These are phyloP conservation scores for Fusarium multiceps DNA, from an alignment of 2,329 filamentous ascomycete genomes.

Conservation along the genomic window DNA sequence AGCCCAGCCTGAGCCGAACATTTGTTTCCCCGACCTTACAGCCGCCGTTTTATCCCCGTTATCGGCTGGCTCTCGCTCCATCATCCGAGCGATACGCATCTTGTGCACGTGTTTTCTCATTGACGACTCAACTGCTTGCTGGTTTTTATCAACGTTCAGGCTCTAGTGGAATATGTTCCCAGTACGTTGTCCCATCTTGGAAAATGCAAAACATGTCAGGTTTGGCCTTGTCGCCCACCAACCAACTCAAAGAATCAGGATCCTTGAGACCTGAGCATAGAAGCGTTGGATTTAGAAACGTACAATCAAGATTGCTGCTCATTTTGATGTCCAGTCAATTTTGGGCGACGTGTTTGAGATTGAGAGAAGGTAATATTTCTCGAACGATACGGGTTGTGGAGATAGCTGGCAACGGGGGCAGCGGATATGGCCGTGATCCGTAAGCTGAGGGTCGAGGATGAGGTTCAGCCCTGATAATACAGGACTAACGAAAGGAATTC, in stretches of 20 bases:
- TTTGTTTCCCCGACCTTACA: conserved; percentile 27
- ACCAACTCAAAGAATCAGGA: not conserved
- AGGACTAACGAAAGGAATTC: conserved; percentile 28
- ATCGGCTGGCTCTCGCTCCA: conserved; percentile 23
- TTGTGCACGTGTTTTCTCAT: conserved; percentile 13
- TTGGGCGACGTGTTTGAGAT: not conserved
- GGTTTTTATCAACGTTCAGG: not conserved
- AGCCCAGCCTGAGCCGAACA: conserved; percentile 27
- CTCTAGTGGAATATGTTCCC: conserved; percentile 11
- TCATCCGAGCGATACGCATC: conserved; percentile 30
- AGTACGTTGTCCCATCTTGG: conserved; percentile 26
- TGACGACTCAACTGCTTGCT: conserved; percentile 3
- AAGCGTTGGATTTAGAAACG: not conserved
- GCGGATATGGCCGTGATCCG: conserved; percentile 13
- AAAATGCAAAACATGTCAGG: conserved; percentile 21
- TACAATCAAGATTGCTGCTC: not conserved
- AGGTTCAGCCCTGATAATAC: conserved; percentile 33
- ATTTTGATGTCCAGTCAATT: not conserved
- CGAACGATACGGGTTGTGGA: not conserved
- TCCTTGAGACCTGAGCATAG: not conserved
- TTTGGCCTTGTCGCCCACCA: not conserved
- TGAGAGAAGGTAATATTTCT: not conserved
- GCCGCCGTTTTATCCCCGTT: conserved; percentile 32
- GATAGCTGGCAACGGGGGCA: conserved; percentile 2
- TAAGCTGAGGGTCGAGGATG: conserved; percentile 6